Evolutionary conservation across 345 rosid species (phyloP), one percentile per base, ranked within the genome.

Genomic region (Mallotus nudiflorus): DNA sequence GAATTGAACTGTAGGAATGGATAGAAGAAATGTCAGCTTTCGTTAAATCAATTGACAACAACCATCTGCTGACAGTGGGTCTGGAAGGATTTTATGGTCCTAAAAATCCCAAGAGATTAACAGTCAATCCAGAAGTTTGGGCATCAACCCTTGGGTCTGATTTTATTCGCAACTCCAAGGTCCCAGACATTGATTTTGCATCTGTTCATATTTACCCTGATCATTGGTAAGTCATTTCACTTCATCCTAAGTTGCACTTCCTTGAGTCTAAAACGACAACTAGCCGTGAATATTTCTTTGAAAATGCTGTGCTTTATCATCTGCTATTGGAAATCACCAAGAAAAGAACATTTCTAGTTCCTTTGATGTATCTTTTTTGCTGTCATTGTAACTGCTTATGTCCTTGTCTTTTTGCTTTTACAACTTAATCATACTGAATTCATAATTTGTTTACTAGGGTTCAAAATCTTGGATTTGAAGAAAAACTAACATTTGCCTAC

Each of bases 11-110:
- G 86, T 86, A 90, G 97, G 91, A 84, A 57, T 91, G 97, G 98
- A 80, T 91, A 53, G 84, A 83, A 53, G 98, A 94, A 80, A 94
- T 94, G 93, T 81, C 97, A 22, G 83, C 87, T 24, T 94, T 77
- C 44, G 81, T 91, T 45, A 94, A 92, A 84, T 88, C 95, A 69
- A 86, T 94, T 7, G 98, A 94, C 84, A 86, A 77, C 64, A 90
- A 86, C 59, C 98, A 94, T 86, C 87, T 91, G 24, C 74, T 91
- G 60, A 91, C 98, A 14, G 85, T 94, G 70, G 98, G 97, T 33
- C 83, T 91, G 49, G 98, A 94, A 86, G 97, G 98, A 67, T 94
- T 94, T 76, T 94, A 91, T 58, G 98, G 98, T 68, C 96, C 92
- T 39, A 84, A 82, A 71, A 94, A 77, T 75, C 87, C 97, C 22